phyloP scores from a whole-genome alignment of 805 yeast species.

The Yarrowia bubula region DNA sequence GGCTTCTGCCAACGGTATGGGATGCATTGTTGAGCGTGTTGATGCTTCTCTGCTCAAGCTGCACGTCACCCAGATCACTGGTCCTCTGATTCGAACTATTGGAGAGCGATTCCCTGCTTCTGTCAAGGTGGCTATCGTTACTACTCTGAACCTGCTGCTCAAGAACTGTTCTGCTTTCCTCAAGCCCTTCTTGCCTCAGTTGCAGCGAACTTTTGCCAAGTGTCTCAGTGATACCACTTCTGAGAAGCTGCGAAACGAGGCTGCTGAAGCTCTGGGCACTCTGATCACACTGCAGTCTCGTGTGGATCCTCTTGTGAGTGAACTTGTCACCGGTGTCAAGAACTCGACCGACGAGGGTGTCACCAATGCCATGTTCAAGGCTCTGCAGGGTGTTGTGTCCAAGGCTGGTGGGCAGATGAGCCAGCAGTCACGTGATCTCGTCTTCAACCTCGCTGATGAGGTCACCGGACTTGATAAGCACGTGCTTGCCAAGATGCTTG shows the following conservation, averaged over 20 bases:
- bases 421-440: constrained; percentile 65
- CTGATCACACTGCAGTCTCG: constrained; percentile 87
- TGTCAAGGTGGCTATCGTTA: constrained; percentile 89
- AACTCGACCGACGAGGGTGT: constrained; percentile 66
- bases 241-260: constrained; percentile 72
- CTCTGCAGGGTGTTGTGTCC: constrained; percentile 74
- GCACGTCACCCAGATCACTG: constrained; percentile 88
- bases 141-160: constrained; percentile 76
- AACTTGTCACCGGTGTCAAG: constrained; percentile 70
- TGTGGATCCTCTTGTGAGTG: constrained; percentile 87
- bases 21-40: constrained; percentile 79
- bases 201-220: constrained; percentile 94
- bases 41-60: constrained; percentile 71
- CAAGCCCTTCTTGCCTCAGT: constrained; percentile 94
- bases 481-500: constrained; percentile 77
- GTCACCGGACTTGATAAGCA: constrained; percentile 45
- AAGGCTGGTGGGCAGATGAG: constrained; percentile 77
- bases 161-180: constrained; percentile 83
- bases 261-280: constrained; percentile 86
- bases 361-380: constrained; percentile 80
- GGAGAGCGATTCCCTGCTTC: constrained; percentile 93
- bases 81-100: constrained; percentile 95
- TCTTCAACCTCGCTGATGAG: constrained; percentile 71
- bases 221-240: constrained; percentile 74
- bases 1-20: constrained; percentile 81